Evolutionary conservation across 306 rosid genomes (phyloP).

Genomic region (Hippophae gyantsensis): DNA sequence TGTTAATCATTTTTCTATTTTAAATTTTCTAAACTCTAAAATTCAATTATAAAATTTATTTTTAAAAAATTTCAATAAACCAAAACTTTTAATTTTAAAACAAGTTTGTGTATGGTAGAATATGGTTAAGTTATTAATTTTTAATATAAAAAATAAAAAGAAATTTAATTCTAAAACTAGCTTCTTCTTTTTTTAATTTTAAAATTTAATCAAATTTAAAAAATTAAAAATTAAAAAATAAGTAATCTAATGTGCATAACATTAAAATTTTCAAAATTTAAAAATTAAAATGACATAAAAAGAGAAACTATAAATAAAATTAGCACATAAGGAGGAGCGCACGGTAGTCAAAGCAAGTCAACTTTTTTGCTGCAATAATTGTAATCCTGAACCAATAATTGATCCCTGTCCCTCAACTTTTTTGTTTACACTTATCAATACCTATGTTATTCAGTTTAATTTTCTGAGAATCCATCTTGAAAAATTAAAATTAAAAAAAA

Average conservation of each 20-base stretch:
- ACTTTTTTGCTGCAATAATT: constrained; percentile 51
- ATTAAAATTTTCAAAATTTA: background rate
- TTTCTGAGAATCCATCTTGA: background rate
- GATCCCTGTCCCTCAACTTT: constrained; percentile 31
- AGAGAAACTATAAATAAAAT: background rate
- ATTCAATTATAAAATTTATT: too few species aligned
- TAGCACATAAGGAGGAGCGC: background rate
- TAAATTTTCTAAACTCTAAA: too few species aligned
- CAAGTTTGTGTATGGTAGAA: too few species aligned
- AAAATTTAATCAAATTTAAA: background rate
- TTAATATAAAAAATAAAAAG: too few species aligned
- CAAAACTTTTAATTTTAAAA: too few species aligned
- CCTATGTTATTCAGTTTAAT: constrained; percentile 1
- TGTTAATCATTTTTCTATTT: too few species aligned
- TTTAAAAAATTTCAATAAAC: too few species aligned
- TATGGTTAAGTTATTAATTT: too few species aligned
- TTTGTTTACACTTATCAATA: constrained; percentile 40
- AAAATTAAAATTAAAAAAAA: background rate
- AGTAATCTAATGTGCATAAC: background rate
- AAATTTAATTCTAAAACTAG: too few species aligned
- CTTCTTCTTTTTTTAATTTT: background rate
- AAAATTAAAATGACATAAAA: background rate
- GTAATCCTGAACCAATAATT: constrained; percentile 54
- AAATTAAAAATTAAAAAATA: background rate
- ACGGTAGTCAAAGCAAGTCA: constrained; percentile 36